Conservation (phyloP, 164 flowering plant genomes). For the Cinnamomum micranthum region DNA sequence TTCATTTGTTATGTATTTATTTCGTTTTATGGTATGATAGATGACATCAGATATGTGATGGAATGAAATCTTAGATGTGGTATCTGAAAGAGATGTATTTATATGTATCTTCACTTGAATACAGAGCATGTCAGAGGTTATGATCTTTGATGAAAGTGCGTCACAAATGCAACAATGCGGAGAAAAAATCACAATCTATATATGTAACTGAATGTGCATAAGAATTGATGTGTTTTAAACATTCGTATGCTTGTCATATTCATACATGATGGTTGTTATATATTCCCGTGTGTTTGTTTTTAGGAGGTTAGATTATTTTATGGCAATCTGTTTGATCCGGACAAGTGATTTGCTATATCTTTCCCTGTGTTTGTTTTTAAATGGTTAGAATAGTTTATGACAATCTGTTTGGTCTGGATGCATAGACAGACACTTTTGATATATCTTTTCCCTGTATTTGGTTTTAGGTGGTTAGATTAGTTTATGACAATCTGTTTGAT, state of each 20-base stretch:
- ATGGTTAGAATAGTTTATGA: too few species aligned
- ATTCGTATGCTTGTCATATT: neutral
- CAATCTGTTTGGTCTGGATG: too few species aligned
- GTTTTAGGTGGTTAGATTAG: too few species aligned
- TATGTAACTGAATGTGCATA: neutral
- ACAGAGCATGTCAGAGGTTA: neutral
- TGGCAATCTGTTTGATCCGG: neutral
- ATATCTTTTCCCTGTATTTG: too few species aligned
- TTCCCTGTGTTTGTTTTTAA: too few species aligned
- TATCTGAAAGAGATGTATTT: neutral
- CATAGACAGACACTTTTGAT: too few species aligned
- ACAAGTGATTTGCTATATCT: too few species aligned
- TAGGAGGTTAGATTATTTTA: neutral
- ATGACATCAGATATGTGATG: neutral
- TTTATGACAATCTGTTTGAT: too few species aligned
- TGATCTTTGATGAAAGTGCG: neutral
- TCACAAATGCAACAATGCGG: neutral
- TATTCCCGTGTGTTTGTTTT: too few species aligned
- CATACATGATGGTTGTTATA: neutral
- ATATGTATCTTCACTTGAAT: neutral
- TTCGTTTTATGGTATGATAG: neutral
- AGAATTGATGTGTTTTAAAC: neutral
- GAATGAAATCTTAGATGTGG: neutral
- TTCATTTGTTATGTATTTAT: neutral
- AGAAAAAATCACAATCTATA: neutral